Evolutionary conservation across 345 rosid genomes (phyloP).

Genomic region (Citrus sp.): DNA sequence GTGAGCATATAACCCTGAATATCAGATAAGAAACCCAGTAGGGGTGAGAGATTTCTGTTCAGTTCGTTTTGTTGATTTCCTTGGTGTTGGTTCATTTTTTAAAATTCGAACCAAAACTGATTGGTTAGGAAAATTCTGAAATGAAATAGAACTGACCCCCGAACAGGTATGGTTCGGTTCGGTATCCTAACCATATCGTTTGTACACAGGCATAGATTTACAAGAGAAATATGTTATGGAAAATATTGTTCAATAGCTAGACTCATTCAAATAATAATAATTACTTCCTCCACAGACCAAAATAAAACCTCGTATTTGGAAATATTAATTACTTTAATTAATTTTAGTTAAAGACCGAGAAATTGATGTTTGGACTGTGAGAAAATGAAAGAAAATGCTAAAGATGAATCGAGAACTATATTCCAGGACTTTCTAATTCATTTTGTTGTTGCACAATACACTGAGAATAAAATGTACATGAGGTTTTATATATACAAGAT

Average conservation of each 20-base stretch:
- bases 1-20: not conserved
- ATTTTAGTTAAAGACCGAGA: no score
- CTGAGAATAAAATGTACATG: no score
- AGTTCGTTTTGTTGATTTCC: not conserved
- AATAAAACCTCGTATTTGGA: no score
- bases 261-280: no score
- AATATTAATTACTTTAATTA: no score
- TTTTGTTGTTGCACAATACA: no score
- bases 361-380: no score
- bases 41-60: not conserved
- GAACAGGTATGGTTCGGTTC: not conserved
- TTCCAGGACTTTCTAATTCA: no score
- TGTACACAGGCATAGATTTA: slow-evolving; percentile 40
- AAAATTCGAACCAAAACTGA: not conserved
- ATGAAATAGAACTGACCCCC: not conserved
- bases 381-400: no score
- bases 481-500: no score
- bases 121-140: not conserved
- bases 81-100: not conserved
- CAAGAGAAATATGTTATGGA: slow-evolving; percentile 36
- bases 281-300: no score
- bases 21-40: not conserved
- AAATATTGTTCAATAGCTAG: slow-evolving; percentile 36
- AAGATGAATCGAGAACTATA: no score
- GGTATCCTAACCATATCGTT: slow-evolving; percentile 37